Base-by-base conservation (phyloP, 83 land plant species). In the Thuja plicata region DNA sequence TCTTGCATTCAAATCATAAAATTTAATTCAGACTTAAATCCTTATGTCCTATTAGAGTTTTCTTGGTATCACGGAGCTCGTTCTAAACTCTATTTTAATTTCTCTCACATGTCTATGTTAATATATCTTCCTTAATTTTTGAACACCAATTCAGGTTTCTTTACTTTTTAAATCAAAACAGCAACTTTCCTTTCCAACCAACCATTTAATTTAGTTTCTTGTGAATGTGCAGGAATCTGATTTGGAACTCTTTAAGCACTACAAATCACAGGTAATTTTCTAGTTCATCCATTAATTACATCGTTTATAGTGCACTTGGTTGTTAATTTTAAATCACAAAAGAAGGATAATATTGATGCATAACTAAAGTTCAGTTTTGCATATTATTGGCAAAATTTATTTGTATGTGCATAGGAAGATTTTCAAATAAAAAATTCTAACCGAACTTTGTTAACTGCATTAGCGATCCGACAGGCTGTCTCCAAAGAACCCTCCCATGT, bases 401-500 rank as follows among this genome's bases (percentile, higher is more conserved):
- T 40, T 78, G 82, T 21, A 34, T 38, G 17, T 11, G 24, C 45
- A 78, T 40, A 38, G 9, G 8, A 78, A 38, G 4, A 17, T 17
- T 34, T 37, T 11, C 13, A 32, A 34, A 34, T 32, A 32, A 34
- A 32, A 74, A 74, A 38, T 38, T 40, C 82, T 78, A 21, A 37
- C 82, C 27, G 27, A 66, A 66, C 0, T 66, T 74, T 34, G 34
- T 74, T 74, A 78, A 78, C 19, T 78, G 40, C 15, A 37, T 78
- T 16, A 78, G 82, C 19, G 19, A 19, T 35, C 8, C 2, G 10
- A 45, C 17, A 5, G 82, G 7, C 13, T 83, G 85, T 48, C 55
- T 83, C 55, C 85, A 83, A 83, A 48, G 85, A 46, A 46, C 48
- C 57, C 30, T 48, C 32, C 85, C 54, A 83, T 83, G 85, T 7